Evolutionary conservation across 1,284 basidiomycete species (phyloP).

Genomic region (Pascua guehoae): DNA sequence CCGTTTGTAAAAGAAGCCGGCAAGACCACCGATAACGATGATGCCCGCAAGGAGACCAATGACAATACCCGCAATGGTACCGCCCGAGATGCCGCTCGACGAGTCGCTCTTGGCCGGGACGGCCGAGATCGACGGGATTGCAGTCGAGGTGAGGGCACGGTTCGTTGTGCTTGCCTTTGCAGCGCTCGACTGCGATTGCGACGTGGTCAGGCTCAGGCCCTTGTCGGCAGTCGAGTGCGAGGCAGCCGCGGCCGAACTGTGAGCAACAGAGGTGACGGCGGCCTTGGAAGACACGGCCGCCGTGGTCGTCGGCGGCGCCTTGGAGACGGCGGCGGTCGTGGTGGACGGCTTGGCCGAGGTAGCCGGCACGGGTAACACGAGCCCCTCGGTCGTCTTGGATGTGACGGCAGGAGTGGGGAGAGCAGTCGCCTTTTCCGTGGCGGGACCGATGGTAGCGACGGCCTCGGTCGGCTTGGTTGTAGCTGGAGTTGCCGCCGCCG

Average conservation of each 20-base stretch:
- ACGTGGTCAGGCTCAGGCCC: background rate
- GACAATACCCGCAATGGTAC: conserved; percentile 18
- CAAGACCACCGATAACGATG: conserved; percentile 17
- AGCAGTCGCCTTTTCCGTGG: no score
- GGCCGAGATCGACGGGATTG: background rate
- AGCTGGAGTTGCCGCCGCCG: background rate
- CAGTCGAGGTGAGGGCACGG: no score
- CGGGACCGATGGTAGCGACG: background rate
- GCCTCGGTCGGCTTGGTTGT: background rate
- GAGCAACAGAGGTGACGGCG: no score
- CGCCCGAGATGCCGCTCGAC: conserved; percentile 11
- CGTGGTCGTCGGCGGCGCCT: no score
- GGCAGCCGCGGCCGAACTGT: no score
- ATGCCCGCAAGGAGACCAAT: conserved; percentile 13
- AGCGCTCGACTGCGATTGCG: no score
- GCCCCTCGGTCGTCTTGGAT: background rate
- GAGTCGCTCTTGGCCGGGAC: background rate
- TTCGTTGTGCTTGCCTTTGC: no score
- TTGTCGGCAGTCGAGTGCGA: background rate
- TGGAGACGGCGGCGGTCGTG: no score
- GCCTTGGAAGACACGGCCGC: no score
- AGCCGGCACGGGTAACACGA: background rate
- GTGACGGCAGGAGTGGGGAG: background rate
- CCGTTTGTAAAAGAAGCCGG: conserved; percentile 28
- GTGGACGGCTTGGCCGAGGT: no score